Percentiles rank a stretch among this genome's conserved stretches.
phyloP scores from a whole-genome alignment of 352 stramenopile genomes.

The Pythium plurisporium region DNA sequence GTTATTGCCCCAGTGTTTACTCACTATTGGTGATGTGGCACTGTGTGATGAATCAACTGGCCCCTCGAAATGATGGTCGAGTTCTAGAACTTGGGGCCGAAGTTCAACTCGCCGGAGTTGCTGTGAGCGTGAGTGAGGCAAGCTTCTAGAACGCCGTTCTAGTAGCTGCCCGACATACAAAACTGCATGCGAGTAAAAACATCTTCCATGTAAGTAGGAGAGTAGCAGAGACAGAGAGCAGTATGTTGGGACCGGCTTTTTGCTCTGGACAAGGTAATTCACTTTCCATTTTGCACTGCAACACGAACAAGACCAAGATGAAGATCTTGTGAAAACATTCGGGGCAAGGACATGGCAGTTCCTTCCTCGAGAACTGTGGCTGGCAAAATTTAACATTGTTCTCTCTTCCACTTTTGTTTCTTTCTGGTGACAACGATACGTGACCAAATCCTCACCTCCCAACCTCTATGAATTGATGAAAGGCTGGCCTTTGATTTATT shows the following conservation, averaged over 20 bases:
- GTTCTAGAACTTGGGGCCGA: neutral
- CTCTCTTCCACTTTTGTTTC: neutral
- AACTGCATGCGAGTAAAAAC: neutral
- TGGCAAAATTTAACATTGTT: neutral
- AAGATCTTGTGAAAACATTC: neutral
- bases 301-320: neutral
- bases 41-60: constrained; percentile 1
- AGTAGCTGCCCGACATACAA: neutral
- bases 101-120: neutral
- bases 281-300: neutral
- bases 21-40: neutral
- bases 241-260: neutral
- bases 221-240: neutral
- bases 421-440: neutral
- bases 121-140: neutral
- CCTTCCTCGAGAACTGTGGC: neutral
- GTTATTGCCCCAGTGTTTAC: constrained; percentile 2
- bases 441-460: neutral
- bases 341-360: neutral
- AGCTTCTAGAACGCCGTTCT: neutral
- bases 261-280: neutral
- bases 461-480: neutral
- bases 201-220: neutral
- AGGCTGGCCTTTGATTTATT: neutral
- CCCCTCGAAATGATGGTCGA: neutral